Evolutionary conservation across 2,329 filamentous ascomycete genomes (phyloP).

Genomic region (Penicillium aurantiogriseum): DNA sequence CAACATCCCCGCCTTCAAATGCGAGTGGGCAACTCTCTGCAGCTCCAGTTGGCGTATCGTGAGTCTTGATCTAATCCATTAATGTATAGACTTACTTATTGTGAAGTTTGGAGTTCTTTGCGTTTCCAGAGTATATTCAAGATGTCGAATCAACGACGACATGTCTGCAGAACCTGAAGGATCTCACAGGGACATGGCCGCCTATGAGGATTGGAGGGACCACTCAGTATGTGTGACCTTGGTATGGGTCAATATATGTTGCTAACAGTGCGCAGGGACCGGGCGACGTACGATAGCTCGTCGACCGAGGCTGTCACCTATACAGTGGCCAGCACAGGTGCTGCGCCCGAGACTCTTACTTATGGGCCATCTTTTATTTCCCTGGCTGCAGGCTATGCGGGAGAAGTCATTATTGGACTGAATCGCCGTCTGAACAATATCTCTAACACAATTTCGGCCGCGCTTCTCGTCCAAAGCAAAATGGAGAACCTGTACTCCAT

Average conservation of each 20-base stretch:
- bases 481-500: constrained; percentile 54
- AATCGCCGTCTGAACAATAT: constrained; percentile 56
- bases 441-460: constrained; percentile 55
- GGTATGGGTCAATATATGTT: neutral
- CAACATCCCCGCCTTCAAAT: constrained; percentile 33
- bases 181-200: constrained; percentile 52
- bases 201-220: constrained; percentile 60
- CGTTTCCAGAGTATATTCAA: constrained; percentile 55
- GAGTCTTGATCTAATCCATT: constrained; percentile 17
- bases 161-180: constrained; percentile 54
- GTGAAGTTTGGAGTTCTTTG: constrained; percentile 55
- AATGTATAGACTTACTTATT: neutral
- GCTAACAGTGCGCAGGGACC: constrained; percentile 39
- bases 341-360: constrained; percentile 52
- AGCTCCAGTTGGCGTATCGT: constrained; percentile 50
- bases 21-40: constrained; percentile 35
- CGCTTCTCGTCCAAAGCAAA: constrained; percentile 44
- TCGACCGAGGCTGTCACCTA: constrained; percentile 52
- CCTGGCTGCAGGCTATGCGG: constrained; percentile 50
- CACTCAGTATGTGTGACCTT: constrained; percentile 44
- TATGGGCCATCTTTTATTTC: constrained; percentile 55
- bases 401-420: constrained; percentile 52
- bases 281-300: constrained; percentile 51
- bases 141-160: constrained; percentile 52
- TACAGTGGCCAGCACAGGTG: constrained; percentile 47